These are phyloP conservation scores for Blastobotrys serpentis DNA, from an alignment of 1,139 yeast species.

Conservation along the genomic window DNA sequence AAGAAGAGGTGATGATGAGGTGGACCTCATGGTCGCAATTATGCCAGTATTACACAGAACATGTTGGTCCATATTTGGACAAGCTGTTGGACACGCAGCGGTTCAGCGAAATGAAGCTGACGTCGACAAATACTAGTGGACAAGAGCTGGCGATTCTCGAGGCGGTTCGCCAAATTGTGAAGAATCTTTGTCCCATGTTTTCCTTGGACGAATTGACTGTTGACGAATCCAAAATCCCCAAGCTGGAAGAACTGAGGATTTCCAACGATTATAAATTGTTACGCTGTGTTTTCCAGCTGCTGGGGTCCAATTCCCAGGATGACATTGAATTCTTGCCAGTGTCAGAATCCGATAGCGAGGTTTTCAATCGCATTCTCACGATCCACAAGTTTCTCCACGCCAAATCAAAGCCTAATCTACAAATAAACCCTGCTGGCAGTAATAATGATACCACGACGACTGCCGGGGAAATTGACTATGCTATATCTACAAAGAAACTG, in stretches of 20 bases:
- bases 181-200: constrained; percentile 26
- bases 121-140: constrained; percentile 18
- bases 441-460: background rate
- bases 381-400: constrained; percentile 27
- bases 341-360: constrained; percentile 27
- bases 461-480: background rate
- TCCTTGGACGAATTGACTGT: constrained; percentile 30
- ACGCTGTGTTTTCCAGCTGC: constrained; percentile 36
- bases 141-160: constrained; percentile 36
- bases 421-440: too few relatives aligned
- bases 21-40: constrained; percentile 29
- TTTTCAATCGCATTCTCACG: constrained; percentile 23
- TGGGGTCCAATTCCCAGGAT: constrained; percentile 16
- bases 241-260: constrained; percentile 38
- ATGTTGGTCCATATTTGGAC: constrained; percentile 32
- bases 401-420: background rate
- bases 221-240: constrained; percentile 32
- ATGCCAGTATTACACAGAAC: constrained; percentile 24
- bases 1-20: background rate
- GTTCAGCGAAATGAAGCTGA: constrained; percentile 18
- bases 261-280: constrained; percentile 37
- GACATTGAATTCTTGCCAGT: constrained; percentile 25
- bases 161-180: constrained; percentile 36
- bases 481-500: background rate
- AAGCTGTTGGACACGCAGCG: constrained; percentile 28